Base-by-base conservation (phyloP, 2,329 filamentous ascomycete genomes). In the Phymatotrichopsis omnivora region DNA sequence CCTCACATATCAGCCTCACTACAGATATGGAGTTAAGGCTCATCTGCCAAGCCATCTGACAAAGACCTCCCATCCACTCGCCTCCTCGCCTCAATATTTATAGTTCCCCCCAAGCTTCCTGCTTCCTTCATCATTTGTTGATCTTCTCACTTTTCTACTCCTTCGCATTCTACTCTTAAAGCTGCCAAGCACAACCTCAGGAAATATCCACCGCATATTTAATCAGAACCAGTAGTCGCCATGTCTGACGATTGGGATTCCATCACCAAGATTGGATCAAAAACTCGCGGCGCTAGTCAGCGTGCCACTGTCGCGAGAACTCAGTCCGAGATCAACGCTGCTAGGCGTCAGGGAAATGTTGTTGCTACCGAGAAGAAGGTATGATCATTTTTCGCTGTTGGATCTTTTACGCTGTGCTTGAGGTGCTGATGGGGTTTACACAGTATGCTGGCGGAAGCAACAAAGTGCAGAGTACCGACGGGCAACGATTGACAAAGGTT, bases 401-500 rank as follows among this genome's bases (percentile, higher is more conserved):
- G 23, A 20, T 44, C 23, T 37, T 36, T 14, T 29, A 31, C 33
- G 29, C 12, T 22, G 14, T 19, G 17, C 11, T 29, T 22, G 16
- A 25, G 27, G 16, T n/a, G 44, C 45, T 53, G 28, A 53, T 12
- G 32, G n/a, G 14, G 11, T 24, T 19, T 7, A 8, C 32, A 4
- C 25, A 55, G 53, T 56, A 55, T 24, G 47, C 27, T 42, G 55
- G 74, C 68, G 63, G 70, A 54, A 40, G 35, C 35, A 67, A 70
- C 60, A 72, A 71, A 61, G 55, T 67, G 49, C 69, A 68, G 51
- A 72, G 63, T 42, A 60, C 72, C 56, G 89, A 96, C 68, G 91
- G 91, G 59, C 91, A 98, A 70, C 87, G 85, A 63, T 74, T 96
- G 56, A 96, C 91, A 57, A 95, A 96, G 73, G 87, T 98, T 66